Percentiles rank a stretch among this genome's conserved stretches.
phyloP scores from a whole-genome alignment of 805 yeast species.

The Diddensiella caesifluorescens region DNA sequence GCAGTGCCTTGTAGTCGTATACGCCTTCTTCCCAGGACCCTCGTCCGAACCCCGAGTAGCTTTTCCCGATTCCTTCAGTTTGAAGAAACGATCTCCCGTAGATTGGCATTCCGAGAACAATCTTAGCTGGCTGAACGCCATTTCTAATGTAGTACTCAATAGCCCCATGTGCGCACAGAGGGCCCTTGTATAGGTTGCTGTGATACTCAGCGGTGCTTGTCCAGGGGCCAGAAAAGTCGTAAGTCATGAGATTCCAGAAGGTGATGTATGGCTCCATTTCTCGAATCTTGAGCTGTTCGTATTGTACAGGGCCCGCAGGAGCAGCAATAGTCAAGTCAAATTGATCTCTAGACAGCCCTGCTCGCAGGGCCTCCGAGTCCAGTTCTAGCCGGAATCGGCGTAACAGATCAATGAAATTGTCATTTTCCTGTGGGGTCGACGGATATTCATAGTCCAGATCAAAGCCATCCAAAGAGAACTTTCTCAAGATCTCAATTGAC shows the following conservation, averaged over 20 bases:
- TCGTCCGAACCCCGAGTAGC: slow-evolving; percentile 41
- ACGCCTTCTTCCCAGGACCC: slow-evolving; percentile 45
- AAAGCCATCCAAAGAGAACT: slow-evolving; percentile 77
- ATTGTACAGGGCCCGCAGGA: slow-evolving; percentile 55
- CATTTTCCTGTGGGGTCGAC: slow-evolving; percentile 40
- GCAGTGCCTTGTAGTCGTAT: slow-evolving; percentile 53
- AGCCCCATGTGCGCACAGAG: slow-evolving; percentile 45
- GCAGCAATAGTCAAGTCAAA: slow-evolving; percentile 66
- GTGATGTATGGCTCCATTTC: slow-evolving; percentile 56
- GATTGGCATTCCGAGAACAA: slow-evolving; percentile 80
- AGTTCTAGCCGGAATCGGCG: slow-evolving; percentile 38
- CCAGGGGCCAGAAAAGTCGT: slow-evolving; percentile 84
- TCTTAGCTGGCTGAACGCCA: slow-evolving; percentile 45
- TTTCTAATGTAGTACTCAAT: slow-evolving; percentile 39
- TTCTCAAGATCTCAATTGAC: slow-evolving; percentile 42
- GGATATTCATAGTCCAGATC: slow-evolving; percentile 98
- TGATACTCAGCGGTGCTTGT: slow-evolving; percentile 57
- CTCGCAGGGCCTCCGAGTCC: slow-evolving; percentile 34
- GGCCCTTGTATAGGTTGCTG: slow-evolving; percentile 55
- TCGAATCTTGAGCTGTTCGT: slow-evolving; percentile 40
- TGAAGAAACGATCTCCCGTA: slow-evolving; percentile 62
- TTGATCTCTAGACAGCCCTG: slow-evolving; percentile 23
- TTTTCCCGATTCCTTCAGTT: slow-evolving; percentile 39
- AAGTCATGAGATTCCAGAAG: slow-evolving; percentile 86
- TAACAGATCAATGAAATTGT: slow-evolving; percentile 41